Evolutionary conservation across 129 eudicot species (phyloP), one percentile per base, ranked within the genome.

Genomic region (Helichrysum umbraculigerum): DNA sequence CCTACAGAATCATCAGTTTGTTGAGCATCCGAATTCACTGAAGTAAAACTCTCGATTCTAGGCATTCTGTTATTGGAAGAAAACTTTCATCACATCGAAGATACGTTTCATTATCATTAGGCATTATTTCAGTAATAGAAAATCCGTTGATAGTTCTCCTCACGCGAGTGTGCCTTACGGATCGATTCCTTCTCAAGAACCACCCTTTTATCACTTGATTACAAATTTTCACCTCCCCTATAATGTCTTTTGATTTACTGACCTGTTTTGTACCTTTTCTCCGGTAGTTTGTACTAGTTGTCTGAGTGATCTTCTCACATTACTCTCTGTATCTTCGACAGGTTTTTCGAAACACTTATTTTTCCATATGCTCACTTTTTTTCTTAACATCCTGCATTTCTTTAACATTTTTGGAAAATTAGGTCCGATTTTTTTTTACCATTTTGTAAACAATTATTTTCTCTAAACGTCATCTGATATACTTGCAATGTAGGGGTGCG

Each of bases 381-480:
- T 71, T 56, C 84, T 85, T 69, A 28, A 58, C 34, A 6, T 22
- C 61, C 88, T 82, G 32, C 0, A 67, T 74, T 79, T 82, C 84
- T 84, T 89, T 73, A 21, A 80, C 14, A 70, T 34, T 15, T 42
- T 51, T 20, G 82, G 86, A 59, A 73, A 89, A 68, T 78, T 76
- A 20, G 84, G 83, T 22, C 85, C 85, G 6, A 72, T 1, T 32
- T 79, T 32, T 79, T 77, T 71, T 76, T 75, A 60, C 84, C 81
- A 73, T 59, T 39, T 17, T 70, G 70, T 62, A 79, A 61, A 79
- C 90, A 88, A 33, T 73, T 78, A 66, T 78, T 74, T 77, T 22
- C 52, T 42, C 14, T 37, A n/a, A 32, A 72, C 34, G 0, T 72
- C 74, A 85, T 77, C 1, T 14, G 56, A 62, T 86, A 84, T 19